Base-by-base conservation (phyloP, 1,284 basidiomycete species). In the Ceratobasidium papillatum region DNA sequence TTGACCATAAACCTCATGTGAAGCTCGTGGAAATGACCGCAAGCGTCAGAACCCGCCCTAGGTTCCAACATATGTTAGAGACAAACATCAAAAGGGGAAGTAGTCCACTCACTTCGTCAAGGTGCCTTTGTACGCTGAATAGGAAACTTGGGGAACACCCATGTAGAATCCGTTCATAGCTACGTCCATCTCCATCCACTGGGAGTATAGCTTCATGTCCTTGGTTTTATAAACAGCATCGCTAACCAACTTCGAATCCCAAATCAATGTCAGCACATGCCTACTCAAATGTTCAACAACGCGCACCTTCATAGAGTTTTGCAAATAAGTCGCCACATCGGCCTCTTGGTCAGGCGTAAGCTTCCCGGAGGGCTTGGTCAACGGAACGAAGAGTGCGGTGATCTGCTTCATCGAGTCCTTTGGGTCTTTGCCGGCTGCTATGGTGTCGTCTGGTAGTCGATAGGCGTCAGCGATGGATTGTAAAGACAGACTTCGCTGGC, bases 1-100 rank as follows among this genome's bases (percentile, higher is more conserved):
- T 71, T 71, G 12, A 61, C 56, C 36, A 58, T 58, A 36, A 25
- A 38, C 27, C 68, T 56, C 68, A 71, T 71, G n/a, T 61, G 58
- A 38, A 71, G 9, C 9, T 59, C 43, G 30, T 71, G 68, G 34
- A 71, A 43, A 4, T 38, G 5, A n/a, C 43, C 14, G 36, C 51
- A 51, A n/a, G 38, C 27, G 4, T 36, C 11, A 27, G 30, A 38
- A 25, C 65, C 65, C n/a, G 51, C 65, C 51, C 65, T 68, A 17
- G 27, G 2, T n/a, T n/a, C n/a, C 36, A 34, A 32, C 2, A 27
- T 9, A 30, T 2, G 19, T 64, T 47, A 51, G 30, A 34, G 45
- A n/a, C n/a, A 30, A 45, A 19, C 7, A n/a, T 36, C 19, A 7
- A 27, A 2, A 22, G 2, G 11, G 3, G 5, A 12, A 17, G 27